These are phyloP conservation scores for Sphenostylis stenocarpa DNA, from an alignment of 306 rosid species.

Conservation along the genomic window DNA sequence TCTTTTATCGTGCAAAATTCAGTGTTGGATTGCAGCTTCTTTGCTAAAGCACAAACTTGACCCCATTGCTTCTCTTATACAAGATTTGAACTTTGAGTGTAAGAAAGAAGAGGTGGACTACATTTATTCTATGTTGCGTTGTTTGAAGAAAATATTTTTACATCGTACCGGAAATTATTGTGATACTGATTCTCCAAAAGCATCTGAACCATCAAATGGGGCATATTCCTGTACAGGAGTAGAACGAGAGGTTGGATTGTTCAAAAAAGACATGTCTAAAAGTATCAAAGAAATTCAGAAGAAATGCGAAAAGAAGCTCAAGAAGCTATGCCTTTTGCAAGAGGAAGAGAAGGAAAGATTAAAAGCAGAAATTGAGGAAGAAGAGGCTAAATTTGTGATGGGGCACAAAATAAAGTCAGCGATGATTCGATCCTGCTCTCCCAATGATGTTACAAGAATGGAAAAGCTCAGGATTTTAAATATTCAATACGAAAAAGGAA, in stretches of 20 bases:
- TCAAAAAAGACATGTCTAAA: conserved; percentile 44
- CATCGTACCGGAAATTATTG: conserved; percentile 37
- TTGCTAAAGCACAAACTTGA: conserved; percentile 58
- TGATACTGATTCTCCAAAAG: conserved; percentile 38
- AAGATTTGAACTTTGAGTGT: conserved; percentile 63
- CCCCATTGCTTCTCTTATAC: conserved; percentile 54
- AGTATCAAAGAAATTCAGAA: conserved; percentile 59
- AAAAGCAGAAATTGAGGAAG: conserved; percentile 15
- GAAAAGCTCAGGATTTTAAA: conserved; percentile 50
- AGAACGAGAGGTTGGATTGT: conserved; percentile 38
- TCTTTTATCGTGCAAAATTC: conserved; percentile 39
- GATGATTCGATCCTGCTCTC: conserved; percentile 42
- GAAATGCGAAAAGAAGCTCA: conserved; percentile 47
- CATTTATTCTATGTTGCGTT: conserved; percentile 60
- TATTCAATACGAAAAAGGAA: conserved; percentile 30
- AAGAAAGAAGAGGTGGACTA: conserved; percentile 60
- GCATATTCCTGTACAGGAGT: conserved; percentile 22
- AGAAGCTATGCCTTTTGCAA: conserved; percentile 49
- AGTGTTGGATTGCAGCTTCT: conserved; percentile 83
- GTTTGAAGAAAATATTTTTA: conserved; percentile 61
- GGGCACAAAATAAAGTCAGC: conserved; percentile 39
- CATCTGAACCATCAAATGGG: conserved; percentile 34
- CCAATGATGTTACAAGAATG: conserved; percentile 42
- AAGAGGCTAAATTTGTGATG: conserved; percentile 41
- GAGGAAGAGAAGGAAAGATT: conserved; percentile 30